Base-by-base conservation (phyloP, 163 green algal species). In the Scenedesmus sp. region DNA sequence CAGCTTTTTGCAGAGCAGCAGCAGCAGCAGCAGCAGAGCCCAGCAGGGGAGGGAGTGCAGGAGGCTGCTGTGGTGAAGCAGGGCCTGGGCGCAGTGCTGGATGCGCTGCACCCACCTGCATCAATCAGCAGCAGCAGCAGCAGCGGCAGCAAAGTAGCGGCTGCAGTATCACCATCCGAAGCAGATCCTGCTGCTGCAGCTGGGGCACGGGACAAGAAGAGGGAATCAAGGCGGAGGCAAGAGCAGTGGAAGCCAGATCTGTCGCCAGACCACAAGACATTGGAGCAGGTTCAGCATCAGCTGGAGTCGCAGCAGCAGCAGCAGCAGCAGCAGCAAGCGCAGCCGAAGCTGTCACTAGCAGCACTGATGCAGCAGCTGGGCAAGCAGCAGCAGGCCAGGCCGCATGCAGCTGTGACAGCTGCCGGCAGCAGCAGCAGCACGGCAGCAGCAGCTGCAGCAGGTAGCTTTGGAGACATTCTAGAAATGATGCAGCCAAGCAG, bases 261-360 rank as follows among this genome's bases (percentile, higher is more conserved):
- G 0, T 10, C 33, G 18, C 72, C 72, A 30, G 16, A 44, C 30
- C 37, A 81, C 12, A 44, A 81, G 72, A 44, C 46, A 51, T 86
- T 72, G 49, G 46, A 70, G 30, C 26, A 20, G 9, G 81, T 3
- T 35, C 22, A 59, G 18, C 24, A 37, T 20, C 42, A 84, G 79
- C 44, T 30, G 80, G 46, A 85, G 80, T 46, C 70, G 44, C 43
- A 72, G 80, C 80, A 85, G 44, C 80, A 85, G 80, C 44, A 70
- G 44, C 80, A 65, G 56, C 53, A 79, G 83, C 53, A 42, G 83
- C 59, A 81, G 83, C 56, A 70, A 61, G 24, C 13, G 59, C 40
- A 42, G 49, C 22, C 30, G 16, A 79, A 80, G 83, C 6, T 42
- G 65, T 49, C 15, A 35, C 15, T 88, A 46, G 37, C 40, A 37